Conservation (phyloP, 306 rosid species). For the Inga leiocalycina region DNA sequence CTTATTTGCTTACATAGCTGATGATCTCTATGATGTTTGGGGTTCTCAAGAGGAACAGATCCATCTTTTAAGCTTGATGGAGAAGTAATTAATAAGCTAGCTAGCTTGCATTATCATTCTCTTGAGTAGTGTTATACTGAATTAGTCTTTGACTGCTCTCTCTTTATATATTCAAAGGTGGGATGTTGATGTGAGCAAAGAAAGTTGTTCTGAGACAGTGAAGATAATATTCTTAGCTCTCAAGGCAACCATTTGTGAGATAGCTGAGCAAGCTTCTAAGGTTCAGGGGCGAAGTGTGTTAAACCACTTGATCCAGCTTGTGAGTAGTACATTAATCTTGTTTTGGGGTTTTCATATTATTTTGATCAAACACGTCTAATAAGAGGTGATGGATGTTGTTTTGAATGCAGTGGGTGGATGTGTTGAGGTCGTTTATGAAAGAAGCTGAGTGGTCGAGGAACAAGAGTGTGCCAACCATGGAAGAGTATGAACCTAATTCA, state of each 20-base stretch:
- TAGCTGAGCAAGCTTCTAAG: constrained; percentile 39
- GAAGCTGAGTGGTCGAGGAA: constrained; percentile 56
- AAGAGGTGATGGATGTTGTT: background rate
- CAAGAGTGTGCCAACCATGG: constrained; percentile 45
- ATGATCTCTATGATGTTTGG: constrained; percentile 59
- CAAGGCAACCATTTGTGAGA: constrained; percentile 41
- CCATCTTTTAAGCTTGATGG: constrained; percentile 40
- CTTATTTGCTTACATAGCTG: constrained; percentile 47
- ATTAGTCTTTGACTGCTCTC: background rate
- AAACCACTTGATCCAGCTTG: constrained; percentile 44
- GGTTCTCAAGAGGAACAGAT: constrained; percentile 57
- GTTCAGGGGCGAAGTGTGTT: constrained; percentile 42
- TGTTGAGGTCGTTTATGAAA: constrained; percentile 50
- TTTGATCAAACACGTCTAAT: too few relatives aligned
- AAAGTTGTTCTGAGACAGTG: constrained; percentile 57
- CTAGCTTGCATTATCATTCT: background rate
- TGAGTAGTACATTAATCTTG: constrained; percentile 30
- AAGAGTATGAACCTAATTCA: constrained; percentile 53
- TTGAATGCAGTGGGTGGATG: constrained; percentile 50
- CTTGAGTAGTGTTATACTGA: background rate
- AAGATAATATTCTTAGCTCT: constrained; percentile 52
- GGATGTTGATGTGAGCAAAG: constrained; percentile 42
- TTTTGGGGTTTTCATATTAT: too few relatives aligned
- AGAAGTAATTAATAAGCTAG: constrained; percentile 37
- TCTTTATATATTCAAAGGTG: constrained; percentile 39